These are phyloP conservation scores for Ziziphus jujuba DNA, from an alignment of 306 rosid species.

Conservation along the genomic window DNA sequence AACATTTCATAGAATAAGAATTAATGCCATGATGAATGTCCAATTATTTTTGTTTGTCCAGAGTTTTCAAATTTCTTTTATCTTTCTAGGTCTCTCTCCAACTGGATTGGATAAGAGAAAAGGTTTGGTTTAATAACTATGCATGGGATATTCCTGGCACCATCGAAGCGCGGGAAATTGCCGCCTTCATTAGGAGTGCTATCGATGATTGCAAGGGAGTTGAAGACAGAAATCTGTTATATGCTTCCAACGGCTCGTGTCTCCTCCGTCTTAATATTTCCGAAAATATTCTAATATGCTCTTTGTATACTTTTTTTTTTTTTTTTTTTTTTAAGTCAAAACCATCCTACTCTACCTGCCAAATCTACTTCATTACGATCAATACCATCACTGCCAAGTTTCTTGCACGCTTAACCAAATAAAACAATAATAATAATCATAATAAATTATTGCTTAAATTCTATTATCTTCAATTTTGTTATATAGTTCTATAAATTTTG, in stretches of 20 bases:
- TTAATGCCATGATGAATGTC: neutral
- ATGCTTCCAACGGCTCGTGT: neutral
- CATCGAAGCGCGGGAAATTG: neutral
- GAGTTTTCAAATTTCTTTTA: neutral
- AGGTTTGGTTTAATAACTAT: constrained; percentile 1
- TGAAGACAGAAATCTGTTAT: neutral
- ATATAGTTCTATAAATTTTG: too few relatives aligned
- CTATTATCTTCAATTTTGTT: too few relatives aligned
- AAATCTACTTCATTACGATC: too few relatives aligned
- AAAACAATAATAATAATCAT: too few relatives aligned
- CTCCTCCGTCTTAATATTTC: neutral
- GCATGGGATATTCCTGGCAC: constrained; percentile 3
- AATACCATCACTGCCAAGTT: too few relatives aligned
- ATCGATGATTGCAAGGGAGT: constrained; percentile 17
- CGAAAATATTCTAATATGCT: neutral
- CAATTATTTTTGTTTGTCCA: neutral
- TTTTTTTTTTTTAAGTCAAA: too few relatives aligned
- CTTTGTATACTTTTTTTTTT: too few relatives aligned
- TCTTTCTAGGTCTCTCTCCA: neutral
- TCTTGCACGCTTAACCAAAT: too few relatives aligned
- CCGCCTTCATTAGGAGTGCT: constrained; percentile 1
- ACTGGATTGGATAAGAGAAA: neutral
- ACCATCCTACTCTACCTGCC: too few relatives aligned
- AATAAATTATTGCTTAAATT: too few relatives aligned
- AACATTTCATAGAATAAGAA: neutral